Conservation (phyloP, 495 filamentous ascomycete species). For the Immersiella caudata region DNA sequence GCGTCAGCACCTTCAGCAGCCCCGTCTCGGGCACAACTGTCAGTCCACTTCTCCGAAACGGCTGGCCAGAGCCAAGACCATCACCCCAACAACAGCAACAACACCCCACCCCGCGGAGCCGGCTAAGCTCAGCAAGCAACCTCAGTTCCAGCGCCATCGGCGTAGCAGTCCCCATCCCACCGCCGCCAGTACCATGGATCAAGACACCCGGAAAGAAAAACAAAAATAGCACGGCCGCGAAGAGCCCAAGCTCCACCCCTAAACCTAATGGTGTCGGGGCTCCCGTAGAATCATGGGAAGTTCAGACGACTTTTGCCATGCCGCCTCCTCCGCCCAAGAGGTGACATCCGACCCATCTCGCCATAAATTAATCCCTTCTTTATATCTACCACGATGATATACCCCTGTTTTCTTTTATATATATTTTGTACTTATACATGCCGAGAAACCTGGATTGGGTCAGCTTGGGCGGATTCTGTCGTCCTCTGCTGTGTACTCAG, state of each 20-base stretch:
- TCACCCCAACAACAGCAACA: constrained; percentile 20
- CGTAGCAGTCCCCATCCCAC: background rate
- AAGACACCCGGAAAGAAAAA: constrained; percentile 28
- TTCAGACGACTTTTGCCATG: constrained; percentile 34
- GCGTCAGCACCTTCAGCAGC: constrained; percentile 33
- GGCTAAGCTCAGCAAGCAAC: constrained; percentile 19
- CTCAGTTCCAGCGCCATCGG: constrained; percentile 17
- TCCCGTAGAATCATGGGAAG: constrained; percentile 33
- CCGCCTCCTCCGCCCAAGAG: constrained; percentile 27
- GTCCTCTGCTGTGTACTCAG: background rate
- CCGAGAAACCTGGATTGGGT: background rate
- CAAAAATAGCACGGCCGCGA: constrained; percentile 18
- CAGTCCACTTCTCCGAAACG: constrained; percentile 40
- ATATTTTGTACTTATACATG: background rate
- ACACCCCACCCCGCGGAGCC: constrained; percentile 5
- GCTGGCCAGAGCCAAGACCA: constrained; percentile 26
- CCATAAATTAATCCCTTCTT: background rate
- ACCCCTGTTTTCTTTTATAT: too few species aligned
- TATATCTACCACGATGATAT: too few species aligned
- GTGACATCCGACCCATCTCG: constrained; percentile 5
- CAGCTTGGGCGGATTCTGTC: background rate
- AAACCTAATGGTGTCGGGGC: constrained; percentile 23
- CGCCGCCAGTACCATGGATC: constrained; percentile 22
- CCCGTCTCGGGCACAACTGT: constrained; percentile 38
- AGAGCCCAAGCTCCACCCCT: constrained; percentile 11